Evolutionary conservation across 192 early-diverging fungal species (phyloP), one percentile per base, ranked within the genome.

Genomic region (Lunasporangiospora selenospora): DNA sequence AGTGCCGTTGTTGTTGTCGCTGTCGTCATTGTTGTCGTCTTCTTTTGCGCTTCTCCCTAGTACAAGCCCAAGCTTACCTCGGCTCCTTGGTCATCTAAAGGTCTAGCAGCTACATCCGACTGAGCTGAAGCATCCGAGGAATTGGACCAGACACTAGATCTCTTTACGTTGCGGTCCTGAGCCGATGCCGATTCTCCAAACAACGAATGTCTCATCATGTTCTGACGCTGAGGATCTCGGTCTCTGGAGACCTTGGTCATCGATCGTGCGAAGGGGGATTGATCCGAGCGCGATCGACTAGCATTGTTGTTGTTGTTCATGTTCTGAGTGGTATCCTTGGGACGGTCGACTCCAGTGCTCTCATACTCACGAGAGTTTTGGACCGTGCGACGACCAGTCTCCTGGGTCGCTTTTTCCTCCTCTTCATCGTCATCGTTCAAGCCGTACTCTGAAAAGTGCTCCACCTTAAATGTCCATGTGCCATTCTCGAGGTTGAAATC

Each of bases 391-490:
- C 19, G 51, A 12, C 18, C 60, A 12, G 59, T 46, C 23, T 49
- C 62, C 4, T 56, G 63, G 10, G 59, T 78, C 8, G 71, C 75
- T 13, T 73, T 75, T 8, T 62, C 75, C 9, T 87, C 88, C 18
- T 85, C 78, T 19, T 85, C 85, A 21, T 87, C 82, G 23, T 87
- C 87, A 40, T 90, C 87, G 37, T 83, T 82, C 53, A 96, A 66
- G 10, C 92, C 93, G 64, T 97, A 97, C 43, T 81, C 77, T 58
- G 85, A 90, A 67, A 92, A 92, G 62, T 95, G 90, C 55, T 94
- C 82, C 8, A 99, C 97, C 15, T 82, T 66, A 78, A 99, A 99
- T n/a, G 77, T 87, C 98, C 98, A 99, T 0, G 81, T 83, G 19
- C 96, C 95, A 15, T 87, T 85, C 10, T 80, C 67, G 39, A 83